Evolutionary conservation across 176 grass and related monocot genomes (phyloP).

Genomic region (Urochloa ruziziensis): DNA sequence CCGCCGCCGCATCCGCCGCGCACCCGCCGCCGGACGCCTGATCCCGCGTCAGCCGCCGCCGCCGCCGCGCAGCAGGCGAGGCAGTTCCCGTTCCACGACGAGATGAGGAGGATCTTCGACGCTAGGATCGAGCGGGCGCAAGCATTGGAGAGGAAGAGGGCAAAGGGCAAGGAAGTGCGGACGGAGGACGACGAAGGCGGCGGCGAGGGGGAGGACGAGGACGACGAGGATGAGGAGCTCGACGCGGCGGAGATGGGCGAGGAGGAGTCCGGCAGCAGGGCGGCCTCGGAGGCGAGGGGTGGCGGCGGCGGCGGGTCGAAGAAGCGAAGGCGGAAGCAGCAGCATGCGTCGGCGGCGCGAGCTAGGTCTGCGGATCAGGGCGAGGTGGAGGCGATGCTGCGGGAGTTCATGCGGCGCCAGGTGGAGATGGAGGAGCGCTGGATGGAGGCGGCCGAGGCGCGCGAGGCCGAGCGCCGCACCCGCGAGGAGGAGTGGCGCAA

Average conservation of each 20-base stretch:
- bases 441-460: constrained; percentile 73
- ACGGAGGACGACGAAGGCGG: constrained; percentile 31
- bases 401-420: constrained; percentile 79
- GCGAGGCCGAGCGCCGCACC: constrained; percentile 58
- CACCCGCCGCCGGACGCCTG: not conserved
- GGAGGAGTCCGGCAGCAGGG: constrained; percentile 18
- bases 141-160: constrained; percentile 52
- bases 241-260: constrained; percentile 12
- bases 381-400: constrained; percentile 67
- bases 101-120: constrained; percentile 72
- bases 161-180: constrained; percentile 54
- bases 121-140: constrained; percentile 39
- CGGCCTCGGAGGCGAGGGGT: not conserved
- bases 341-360: not conserved
- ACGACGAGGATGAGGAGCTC: constrained; percentile 31
- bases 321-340: constrained; percentile 32
- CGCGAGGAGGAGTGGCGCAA: constrained; percentile 86
- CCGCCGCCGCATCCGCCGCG: not conserved
- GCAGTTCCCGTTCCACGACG: constrained; percentile 85
- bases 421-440: constrained; percentile 82
- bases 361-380: not conserved
- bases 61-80: not conserved
- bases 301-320: not conserved
- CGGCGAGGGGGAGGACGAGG: constrained; percentile 36
- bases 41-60: not conserved